Percentiles rank a stretch among this genome's conserved stretches.
Evolutionary conservation across 441 rosid species (phyloP).

Genomic region (Erysimum cheiri): DNA sequence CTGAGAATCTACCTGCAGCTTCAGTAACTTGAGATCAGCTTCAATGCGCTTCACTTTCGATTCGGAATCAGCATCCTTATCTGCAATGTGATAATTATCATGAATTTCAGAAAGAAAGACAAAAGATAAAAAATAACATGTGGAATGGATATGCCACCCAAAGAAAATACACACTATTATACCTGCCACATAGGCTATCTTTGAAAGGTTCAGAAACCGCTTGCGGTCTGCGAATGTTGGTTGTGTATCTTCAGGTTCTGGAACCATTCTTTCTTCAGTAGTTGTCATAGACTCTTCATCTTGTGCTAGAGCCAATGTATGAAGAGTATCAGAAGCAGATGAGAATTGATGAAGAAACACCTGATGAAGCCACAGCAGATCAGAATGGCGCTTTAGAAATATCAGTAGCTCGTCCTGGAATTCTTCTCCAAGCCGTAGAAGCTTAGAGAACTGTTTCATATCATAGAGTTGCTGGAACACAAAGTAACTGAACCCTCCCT

Average conservation of each 20-base stretch:
- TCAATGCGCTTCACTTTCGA: slow-evolving; percentile 71
- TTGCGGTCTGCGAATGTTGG: slow-evolving; percentile 73
- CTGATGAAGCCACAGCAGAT: slow-evolving; percentile 90
- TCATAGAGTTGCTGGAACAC: slow-evolving; percentile 78
- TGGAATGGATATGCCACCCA: neutral
- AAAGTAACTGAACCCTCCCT: slow-evolving; percentile 89
- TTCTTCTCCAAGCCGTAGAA: slow-evolving; percentile 95
- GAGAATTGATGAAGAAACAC: slow-evolving; percentile 86
- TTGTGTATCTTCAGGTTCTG: slow-evolving; percentile 43
- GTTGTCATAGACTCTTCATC: slow-evolving; percentile 50
- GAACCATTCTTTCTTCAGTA: slow-evolving; percentile 52
- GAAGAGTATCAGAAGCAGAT: slow-evolving; percentile 88
- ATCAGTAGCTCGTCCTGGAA: slow-evolving; percentile 79
- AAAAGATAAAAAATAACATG: slow-evolving; percentile 13
- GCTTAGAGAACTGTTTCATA: slow-evolving; percentile 74
- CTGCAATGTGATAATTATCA: slow-evolving; percentile 31
- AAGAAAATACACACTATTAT: slow-evolving; percentile 13
- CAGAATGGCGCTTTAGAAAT: slow-evolving; percentile 69
- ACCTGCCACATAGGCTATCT: slow-evolving; percentile 91
- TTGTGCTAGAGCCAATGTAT: slow-evolving; percentile 75
- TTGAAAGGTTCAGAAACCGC: slow-evolving; percentile 82
- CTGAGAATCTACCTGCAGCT: slow-evolving; percentile 69
- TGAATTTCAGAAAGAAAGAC: neutral
- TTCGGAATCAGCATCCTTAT: slow-evolving; percentile 56
- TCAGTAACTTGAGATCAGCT: slow-evolving; percentile 87